phyloP scores from a whole-genome alignment of 257 asterid species.

The Mitragyna speciosa region DNA sequence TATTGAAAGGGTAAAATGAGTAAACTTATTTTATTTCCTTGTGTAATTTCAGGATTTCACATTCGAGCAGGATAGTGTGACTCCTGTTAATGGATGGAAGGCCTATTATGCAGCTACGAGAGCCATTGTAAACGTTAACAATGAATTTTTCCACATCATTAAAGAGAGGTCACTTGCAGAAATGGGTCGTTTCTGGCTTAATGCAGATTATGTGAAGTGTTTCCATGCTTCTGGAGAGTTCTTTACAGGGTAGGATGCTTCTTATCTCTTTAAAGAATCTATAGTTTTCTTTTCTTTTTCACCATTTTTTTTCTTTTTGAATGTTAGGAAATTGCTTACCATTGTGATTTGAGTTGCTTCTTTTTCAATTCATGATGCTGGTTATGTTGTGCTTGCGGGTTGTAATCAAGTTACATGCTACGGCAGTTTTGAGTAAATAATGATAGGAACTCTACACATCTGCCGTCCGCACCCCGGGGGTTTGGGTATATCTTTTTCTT shows the following conservation, averaged over 20 bases:
- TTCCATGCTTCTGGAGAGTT: conserved; percentile 80
- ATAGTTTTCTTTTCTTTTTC: background rate
- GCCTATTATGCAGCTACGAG: conserved; percentile 94
- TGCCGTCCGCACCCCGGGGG: too few species aligned
- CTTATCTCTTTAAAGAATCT: conserved; percentile 15
- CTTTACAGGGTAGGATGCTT: conserved; percentile 74
- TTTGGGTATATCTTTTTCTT: background rate
- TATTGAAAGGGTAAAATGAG: background rate
- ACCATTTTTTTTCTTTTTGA: background rate
- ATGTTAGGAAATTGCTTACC: background rate
- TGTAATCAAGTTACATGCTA: background rate
- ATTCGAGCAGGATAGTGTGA: conserved; percentile 70
- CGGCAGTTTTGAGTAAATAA: too few species aligned
- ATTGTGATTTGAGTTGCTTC: background rate
- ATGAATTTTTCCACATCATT: conserved; percentile 64
- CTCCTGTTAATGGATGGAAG: conserved; percentile 92
- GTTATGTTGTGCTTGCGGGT: background rate
- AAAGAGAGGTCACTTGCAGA: conserved; percentile 67
- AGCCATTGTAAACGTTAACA: conserved; percentile 68
- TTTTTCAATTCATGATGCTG: background rate
- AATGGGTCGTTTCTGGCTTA: conserved; percentile 90
- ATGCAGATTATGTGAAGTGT: conserved; percentile 92
- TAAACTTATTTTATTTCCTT: conserved; percentile 11
- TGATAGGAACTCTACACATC: background rate
- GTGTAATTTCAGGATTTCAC: conserved; percentile 70